phyloP scores from a whole-genome alignment of 345 rosid genomes.

The Limnanthes douglasii region DNA sequence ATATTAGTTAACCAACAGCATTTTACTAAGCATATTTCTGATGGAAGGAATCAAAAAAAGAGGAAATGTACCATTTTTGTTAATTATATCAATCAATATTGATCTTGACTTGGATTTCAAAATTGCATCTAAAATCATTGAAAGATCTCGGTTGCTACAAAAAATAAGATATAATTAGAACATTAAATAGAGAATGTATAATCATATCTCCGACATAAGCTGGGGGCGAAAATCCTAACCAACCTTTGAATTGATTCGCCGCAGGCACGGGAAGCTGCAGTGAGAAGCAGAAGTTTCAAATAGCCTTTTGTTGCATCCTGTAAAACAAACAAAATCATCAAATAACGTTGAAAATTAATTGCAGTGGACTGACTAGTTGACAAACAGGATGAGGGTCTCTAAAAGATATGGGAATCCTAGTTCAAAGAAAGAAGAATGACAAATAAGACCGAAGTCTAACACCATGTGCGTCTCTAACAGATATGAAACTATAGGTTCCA shows the following conservation, averaged over 20 bases:
- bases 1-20: not conserved
- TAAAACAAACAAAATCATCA: conserved; percentile 3
- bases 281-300: conserved; percentile 66
- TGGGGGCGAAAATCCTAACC: conserved; percentile 4
- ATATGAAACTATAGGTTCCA: no score
- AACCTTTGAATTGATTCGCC: conserved; percentile 73
- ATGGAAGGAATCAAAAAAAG: not conserved
- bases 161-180: conserved; percentile 8
- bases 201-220: not conserved
- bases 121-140: conserved; percentile 76
- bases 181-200: not conserved
- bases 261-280: conserved; percentile 61
- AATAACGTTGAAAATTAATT: conserved; percentile 1
- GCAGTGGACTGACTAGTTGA: not conserved
- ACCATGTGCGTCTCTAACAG: no score
- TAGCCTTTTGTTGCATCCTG: conserved; percentile 70
- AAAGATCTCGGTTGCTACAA: conserved; percentile 70
- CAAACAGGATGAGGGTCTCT: not conserved
- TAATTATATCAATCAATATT: conserved; percentile 45
- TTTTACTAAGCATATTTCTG: no score
- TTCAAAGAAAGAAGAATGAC: not conserved
- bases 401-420: not conserved
- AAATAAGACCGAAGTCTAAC: no score
- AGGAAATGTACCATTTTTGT: conserved; percentile 44
- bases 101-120: conserved; percentile 59